Base-by-base conservation (phyloP, 495 filamentous ascomycete species). In the Cairneyella variabilis region DNA sequence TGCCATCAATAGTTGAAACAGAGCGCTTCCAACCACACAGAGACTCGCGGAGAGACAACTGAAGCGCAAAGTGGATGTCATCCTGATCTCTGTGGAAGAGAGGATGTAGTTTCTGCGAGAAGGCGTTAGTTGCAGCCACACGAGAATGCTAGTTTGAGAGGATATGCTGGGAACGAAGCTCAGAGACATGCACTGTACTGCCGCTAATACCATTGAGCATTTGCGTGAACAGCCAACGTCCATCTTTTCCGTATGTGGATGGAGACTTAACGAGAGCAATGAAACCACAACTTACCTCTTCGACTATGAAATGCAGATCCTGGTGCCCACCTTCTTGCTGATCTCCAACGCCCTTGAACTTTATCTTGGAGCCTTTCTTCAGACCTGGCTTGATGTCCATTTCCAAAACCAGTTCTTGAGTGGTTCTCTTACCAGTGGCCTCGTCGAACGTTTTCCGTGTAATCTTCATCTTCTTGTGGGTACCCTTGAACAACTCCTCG, bases 281-380 rank as follows among this genome's bases (percentile, higher is more conserved):
- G n/a, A n/a, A n/a, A n/a, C n/a, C n/a, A n/a, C n/a, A n/a, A n/a
- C 84, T 70, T 82, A 95, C 90, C 85, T 96, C 91, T 62, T 88
- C 83, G 4, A 97, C 82, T 42, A 97, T 84, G 61, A 97, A 90
- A 65, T 95, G 90, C 34, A 97, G 66, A 71, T 97, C 92, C 68
- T 97, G 91, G 14, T 88, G 85, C 12, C 90, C 90, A 22, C 91
- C 93, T 65, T 96, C 93, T 56, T 93, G 89, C 65, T 96, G 90
- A 66, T 97, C 92, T 1, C 93, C 93, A 22, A 97, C 88, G 25
- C 90, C 89, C 67, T 87, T 85, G 64, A 93, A 97, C 71, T 96
- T 95, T 59, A 97, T 93, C 77, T 96, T 97, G 55, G 88, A 92
- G 23, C 91, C 93, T 51, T 90, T 86, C 66, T 95, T 92, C 64